phyloP scores from a whole-genome alignment of 2,329 filamentous ascomycete genomes.

The Ophiostoma fasciatum region DNA sequence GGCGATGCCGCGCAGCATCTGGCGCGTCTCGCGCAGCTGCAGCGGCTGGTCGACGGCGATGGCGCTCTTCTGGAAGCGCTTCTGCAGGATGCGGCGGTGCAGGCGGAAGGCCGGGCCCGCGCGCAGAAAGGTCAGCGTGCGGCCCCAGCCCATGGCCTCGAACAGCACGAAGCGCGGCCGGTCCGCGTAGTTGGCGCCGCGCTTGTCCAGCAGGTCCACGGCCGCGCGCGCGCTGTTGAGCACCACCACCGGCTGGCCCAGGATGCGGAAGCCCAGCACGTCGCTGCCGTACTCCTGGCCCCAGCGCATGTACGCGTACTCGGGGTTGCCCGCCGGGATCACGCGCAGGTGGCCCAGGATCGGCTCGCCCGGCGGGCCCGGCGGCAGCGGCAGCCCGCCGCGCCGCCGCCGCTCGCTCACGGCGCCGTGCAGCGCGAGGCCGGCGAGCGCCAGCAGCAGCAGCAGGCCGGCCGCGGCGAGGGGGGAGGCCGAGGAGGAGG shows the following conservation, averaged over 20 bases:
- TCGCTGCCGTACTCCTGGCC: conserved; percentile 14
- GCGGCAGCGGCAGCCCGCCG: conserved; percentile 4
- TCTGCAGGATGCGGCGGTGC: conserved; percentile 26
- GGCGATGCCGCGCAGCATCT: conserved; percentile 18
- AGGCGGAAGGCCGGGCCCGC: conserved; percentile 25
- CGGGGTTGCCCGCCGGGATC: conserved; percentile 7
- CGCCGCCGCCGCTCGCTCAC: no score
- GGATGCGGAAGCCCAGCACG: conserved; percentile 18
- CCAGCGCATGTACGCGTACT: conserved; percentile 11
- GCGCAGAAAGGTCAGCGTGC: conserved; percentile 27
- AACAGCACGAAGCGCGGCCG: conserved; percentile 25
- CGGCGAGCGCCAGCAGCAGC: not conserved
- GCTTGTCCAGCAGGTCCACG: conserved; percentile 24
- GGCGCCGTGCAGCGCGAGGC: no score
- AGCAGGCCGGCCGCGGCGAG: not conserved
- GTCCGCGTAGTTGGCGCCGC: conserved; percentile 24
- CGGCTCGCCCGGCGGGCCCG: not conserved
- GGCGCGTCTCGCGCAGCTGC: conserved; percentile 18
- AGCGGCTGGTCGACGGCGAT: conserved; percentile 9
- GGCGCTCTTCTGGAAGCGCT: conserved; percentile 19
- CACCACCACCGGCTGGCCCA: conserved; percentile 23
- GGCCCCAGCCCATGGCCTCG: conserved; percentile 27
- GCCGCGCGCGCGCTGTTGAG: conserved; percentile 23
- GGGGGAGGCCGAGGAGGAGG: no score
- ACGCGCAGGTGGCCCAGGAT: not conserved